Evolutionary conservation across 2,329 filamentous ascomycete genomes (phyloP), one percentile per base, ranked within the genome.

Genomic region (Xylaria multiplex): DNA sequence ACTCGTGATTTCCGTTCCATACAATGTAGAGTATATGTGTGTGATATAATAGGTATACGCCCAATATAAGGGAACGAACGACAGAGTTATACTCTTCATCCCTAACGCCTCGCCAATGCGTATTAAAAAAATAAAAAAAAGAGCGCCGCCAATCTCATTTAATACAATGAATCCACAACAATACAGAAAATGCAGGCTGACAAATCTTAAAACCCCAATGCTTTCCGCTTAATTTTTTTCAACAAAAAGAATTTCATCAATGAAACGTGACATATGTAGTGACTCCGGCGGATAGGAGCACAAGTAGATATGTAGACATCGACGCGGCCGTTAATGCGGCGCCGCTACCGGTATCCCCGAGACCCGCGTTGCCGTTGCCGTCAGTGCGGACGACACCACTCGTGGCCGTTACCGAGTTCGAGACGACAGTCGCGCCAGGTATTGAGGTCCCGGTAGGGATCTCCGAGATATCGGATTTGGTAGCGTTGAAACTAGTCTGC

Each of bases 401-500:
- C 3, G 82, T 84, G 0, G 87, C 86, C 2, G 79, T 71, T 1
- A 85, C 84, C 0, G 86, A 77, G 53, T 84, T 83, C 2, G 76
- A 67, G 1, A 87, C 86, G 13, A 75, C 75, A 0, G 81, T 84
- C 2, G 87, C 86, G n/a, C 80, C 82, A 11, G 88, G 88, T 3
- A 90, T 83, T 0, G 81, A 72, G 19, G 77, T 72, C 13, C 77
- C 77, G 6, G 85, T 86, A 11, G 78, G 79, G 24, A 91, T 90
- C 78, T 90, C 87, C 42, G 82, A 70, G 16, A 91, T 77, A 55
- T 82, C 82, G 5, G 81, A 81, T 16, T 72, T 66, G 0, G 84
- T 84, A 3, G 83, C 80, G 74, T 91, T 87, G 77, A 88, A 89
- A 57, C 83, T 85, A 19, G 90, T 90, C 76, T 90, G 87, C 1